A percentile compares a stretch with the other conserved stretches of the same genome.
These are phyloP conservation scores for Brassica nigra DNA, from an alignment of 345 rosid genomes.

Conservation along the genomic window DNA sequence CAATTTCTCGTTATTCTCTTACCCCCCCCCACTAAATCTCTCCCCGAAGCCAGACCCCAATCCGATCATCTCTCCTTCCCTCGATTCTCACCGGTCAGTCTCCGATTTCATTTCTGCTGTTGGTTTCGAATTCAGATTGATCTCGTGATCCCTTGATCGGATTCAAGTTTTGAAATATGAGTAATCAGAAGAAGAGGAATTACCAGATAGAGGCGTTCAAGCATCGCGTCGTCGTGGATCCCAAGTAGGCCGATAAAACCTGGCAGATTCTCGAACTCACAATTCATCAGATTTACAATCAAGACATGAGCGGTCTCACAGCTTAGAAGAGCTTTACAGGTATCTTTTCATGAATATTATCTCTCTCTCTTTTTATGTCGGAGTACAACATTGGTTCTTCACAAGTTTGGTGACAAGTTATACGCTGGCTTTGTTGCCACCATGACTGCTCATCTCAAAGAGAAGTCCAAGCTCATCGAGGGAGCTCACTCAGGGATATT, in stretches of 20 bases:
- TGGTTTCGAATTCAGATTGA: background rate
- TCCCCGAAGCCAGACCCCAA: slow-evolving; percentile 33
- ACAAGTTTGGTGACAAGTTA: slow-evolving; percentile 90
- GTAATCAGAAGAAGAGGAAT: slow-evolving; percentile 96
- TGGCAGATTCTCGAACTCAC: slow-evolving; percentile 99
- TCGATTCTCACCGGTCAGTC: slow-evolving; percentile 34
- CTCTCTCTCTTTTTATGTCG: background rate
- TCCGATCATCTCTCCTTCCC: slow-evolving; percentile 17
- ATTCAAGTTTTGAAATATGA: slow-evolving; percentile 45
- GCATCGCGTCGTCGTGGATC: slow-evolving; percentile 97
- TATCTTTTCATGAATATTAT: slow-evolving; percentile 1
- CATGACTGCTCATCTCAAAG: slow-evolving; percentile 88
- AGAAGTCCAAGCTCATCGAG: slow-evolving; percentile 74
- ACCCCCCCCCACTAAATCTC: too few species aligned
- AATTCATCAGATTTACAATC: slow-evolving; percentile 97
- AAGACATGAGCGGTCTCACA: slow-evolving; percentile 90
- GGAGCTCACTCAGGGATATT: slow-evolving; percentile 92
- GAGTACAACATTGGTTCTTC: slow-evolving; percentile 98
- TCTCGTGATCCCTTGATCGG: slow-evolving; percentile 2
- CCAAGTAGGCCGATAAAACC: slow-evolving; percentile 93
- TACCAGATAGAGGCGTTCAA: slow-evolving; percentile 99
- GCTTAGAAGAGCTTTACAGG: slow-evolving; percentile 99
- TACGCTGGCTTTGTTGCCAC: slow-evolving; percentile 79
- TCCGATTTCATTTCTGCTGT: slow-evolving; percentile 12
- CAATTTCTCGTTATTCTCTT: too few species aligned